A percentile compares a stretch with the other conserved stretches of the same genome.
Conservation (phyloP, 768 basidiomycete species). For the Leccinum pellstonianum region DNA sequence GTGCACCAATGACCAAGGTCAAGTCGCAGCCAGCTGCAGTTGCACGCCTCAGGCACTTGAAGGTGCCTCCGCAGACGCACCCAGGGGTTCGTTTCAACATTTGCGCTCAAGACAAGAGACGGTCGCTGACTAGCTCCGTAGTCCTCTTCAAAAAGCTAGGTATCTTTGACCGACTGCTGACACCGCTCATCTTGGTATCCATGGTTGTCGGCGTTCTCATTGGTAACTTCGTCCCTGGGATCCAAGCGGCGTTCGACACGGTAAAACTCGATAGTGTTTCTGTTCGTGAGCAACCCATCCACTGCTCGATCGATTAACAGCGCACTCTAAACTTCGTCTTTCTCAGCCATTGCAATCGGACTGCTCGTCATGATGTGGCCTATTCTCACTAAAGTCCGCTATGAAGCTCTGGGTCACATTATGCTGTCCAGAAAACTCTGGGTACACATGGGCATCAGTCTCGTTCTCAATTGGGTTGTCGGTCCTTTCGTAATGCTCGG, state of each 20-base stretch:
- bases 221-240: constrained; percentile 60
- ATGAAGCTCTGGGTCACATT: constrained; percentile 62
- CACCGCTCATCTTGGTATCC: constrained; percentile 61
- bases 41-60: background rate
- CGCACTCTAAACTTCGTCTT: background rate
- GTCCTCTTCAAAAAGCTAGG: constrained; percentile 43
- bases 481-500: constrained; percentile 85
- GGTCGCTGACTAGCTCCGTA: constrained; percentile 12
- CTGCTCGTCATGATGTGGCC: constrained; percentile 92
- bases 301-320: background rate
- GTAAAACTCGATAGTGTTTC: constrained; percentile 69
- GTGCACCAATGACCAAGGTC: background rate
- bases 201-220: constrained; percentile 80
- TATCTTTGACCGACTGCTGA: constrained; percentile 59
- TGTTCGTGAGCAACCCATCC: constrained; percentile 55
- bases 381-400: constrained; percentile 71
- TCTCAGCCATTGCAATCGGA: constrained; percentile 73
- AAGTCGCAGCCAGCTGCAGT: background rate
- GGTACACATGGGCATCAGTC: constrained; percentile 65
- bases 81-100: constrained; percentile 6
- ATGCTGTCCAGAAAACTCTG: constrained; percentile 55
- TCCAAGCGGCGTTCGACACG: constrained; percentile 62
- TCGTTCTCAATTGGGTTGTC: constrained; percentile 76
- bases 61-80: background rate
- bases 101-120: background rate